Evolutionary conservation across 139 green algal genomes (phyloP), one percentile per base, ranked within the genome.

Genomic region (Coelastrella sp.): DNA sequence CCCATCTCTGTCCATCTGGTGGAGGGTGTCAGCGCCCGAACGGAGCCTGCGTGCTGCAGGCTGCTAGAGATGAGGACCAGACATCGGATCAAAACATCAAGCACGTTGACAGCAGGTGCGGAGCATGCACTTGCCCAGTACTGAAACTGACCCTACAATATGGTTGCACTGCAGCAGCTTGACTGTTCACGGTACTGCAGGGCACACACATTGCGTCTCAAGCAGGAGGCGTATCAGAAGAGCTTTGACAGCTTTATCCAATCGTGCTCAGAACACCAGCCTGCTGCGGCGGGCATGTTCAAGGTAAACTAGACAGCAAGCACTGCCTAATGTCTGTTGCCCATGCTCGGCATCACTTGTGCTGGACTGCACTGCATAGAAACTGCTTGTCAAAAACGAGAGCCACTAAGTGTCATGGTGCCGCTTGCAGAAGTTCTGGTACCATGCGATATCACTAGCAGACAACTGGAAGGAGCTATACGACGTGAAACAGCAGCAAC

Each of bases 391-490:
- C n/a, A 5, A n/a, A 22, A 77, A 7, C 71, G 71, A 23, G 10
- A 77, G 17, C 71, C 5, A 77, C 78, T 84, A 4, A 59, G 59
- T 5, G 5, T 84, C 23, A 11, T n/a, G 6, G 7, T 80, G 71
- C 74, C 17, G 17, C 60, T 54, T 65, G 68, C 83, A 88, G 83
- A 88, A 88, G 68, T n/a, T 88, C 32, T 88, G 83, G 83, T 11
- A 22, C 3, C 83, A 57, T 57, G 54, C 68, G 7, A 68, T 88
- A 47, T 23, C 32, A 68, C 66, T 88, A 54, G 54, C 57, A 4
- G 7, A 68, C 5, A 68, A 75, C 19, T 68, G 54, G 83, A 8
- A 68, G 54, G 61, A 80, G 19, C 66, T 88, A 68, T 23, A 23
- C 3, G 19, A 88, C 11, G 17, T 73, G 56, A 8, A 88, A 68